phyloP scores from a whole-genome alignment of 2,329 filamentous ascomycete species.

The Verticillium dahliae region DNA sequence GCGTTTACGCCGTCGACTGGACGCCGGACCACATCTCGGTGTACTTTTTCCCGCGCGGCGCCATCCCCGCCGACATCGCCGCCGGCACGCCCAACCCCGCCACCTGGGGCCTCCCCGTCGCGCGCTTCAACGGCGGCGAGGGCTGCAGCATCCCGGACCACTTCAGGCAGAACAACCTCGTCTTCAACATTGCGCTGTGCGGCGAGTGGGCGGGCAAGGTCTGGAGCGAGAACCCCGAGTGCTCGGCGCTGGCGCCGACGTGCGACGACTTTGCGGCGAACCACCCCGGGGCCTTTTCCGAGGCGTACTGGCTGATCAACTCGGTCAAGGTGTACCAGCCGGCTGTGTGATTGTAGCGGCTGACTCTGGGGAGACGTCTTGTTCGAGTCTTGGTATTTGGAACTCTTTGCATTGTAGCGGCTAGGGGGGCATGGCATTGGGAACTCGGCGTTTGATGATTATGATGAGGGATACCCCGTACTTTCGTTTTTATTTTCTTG shows the following conservation, averaged over 20 bases:
- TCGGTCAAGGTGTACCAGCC: constrained; percentile 57
- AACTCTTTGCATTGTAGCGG: not conserved
- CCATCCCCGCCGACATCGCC: constrained; percentile 58
- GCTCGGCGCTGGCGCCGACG: constrained; percentile 51
- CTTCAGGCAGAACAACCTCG: constrained; percentile 68
- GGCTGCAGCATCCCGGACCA: constrained; percentile 64
- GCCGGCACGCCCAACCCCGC: constrained; percentile 55
- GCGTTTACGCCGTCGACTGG: constrained; percentile 66
- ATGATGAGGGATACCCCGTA: not conserved
- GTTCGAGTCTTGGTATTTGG: not conserved
- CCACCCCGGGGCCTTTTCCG: constrained; percentile 62
- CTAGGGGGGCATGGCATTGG: not conserved
- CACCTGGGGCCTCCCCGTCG: constrained; percentile 63
- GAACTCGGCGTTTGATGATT: not conserved
- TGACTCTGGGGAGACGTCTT: not conserved
- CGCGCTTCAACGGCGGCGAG: constrained; percentile 58
- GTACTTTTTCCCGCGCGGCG: constrained; percentile 71
- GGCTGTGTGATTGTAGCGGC: not conserved
- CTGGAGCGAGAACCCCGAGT: constrained; percentile 53
- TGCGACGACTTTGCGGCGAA: constrained; percentile 67
- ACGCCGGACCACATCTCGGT: constrained; percentile 63
- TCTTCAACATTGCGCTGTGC: constrained; percentile 81
- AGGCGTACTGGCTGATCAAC: constrained; percentile 75
- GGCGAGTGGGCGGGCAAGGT: constrained; percentile 77
- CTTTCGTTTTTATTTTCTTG: not conserved